These are phyloP conservation scores for Exophiala dermatitidis DNA, from an alignment of 2,329 filamentous ascomycete genomes.

Conservation along the genomic window DNA sequence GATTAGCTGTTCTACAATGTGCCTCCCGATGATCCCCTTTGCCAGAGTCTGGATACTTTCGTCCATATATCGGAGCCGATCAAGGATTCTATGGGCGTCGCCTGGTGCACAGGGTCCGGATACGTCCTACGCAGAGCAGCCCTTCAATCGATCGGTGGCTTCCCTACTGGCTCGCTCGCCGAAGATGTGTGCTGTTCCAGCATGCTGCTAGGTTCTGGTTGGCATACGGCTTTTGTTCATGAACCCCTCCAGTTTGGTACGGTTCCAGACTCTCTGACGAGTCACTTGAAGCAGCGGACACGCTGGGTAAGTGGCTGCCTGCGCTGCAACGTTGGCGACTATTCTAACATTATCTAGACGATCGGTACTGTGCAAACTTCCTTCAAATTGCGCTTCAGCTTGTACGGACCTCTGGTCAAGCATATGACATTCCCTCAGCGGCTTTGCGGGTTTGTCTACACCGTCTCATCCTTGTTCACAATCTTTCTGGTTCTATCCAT, in stretches of 20 bases:
- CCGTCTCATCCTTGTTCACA: conserved; percentile 45
- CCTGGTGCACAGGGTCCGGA: conserved; percentile 30
- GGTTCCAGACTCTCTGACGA: conserved; percentile 32
- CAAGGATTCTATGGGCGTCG: conserved; percentile 27
- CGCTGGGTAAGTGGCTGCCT: conserved; percentile 29
- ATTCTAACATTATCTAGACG: conserved; percentile 14
- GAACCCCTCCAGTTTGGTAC: conserved; percentile 27
- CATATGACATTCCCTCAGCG: conserved; percentile 48
- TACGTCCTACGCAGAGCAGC: conserved; percentile 28
- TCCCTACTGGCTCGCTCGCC: conserved; percentile 27
- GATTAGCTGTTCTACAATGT: conserved; percentile 29
- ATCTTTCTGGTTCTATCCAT: conserved; percentile 37
- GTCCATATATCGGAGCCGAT: conserved; percentile 26
- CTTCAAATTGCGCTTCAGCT: conserved; percentile 49
- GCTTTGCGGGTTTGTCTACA: conserved; percentile 49
- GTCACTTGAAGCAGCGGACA: conserved; percentile 35
- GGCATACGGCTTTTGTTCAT: conserved; percentile 27
- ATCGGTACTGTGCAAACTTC: conserved; percentile 46
- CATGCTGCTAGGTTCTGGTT: conserved; percentile 27
- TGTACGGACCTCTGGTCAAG: conserved; percentile 44
- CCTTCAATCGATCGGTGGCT: conserved; percentile 27
- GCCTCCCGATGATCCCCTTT: conserved; percentile 26
- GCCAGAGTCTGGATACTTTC: conserved; percentile 22
- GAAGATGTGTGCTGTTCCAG: conserved; percentile 28
- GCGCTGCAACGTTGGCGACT: background rate